Evolutionary conservation across 106 monocot genomes (phyloP).

Genomic region (Platanthera guangdongensis): DNA sequence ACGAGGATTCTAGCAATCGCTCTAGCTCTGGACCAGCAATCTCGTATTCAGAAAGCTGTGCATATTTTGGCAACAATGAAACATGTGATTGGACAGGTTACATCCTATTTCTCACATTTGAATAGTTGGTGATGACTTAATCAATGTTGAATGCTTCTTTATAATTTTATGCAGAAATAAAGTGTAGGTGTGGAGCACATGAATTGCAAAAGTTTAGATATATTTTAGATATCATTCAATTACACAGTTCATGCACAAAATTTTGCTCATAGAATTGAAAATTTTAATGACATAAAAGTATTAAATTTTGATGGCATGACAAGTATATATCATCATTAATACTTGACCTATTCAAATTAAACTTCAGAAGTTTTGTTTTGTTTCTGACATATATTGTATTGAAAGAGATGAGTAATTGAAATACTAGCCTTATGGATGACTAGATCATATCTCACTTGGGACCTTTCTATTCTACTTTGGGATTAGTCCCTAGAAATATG

Average conservation of each 20-base stretch:
- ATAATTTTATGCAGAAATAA: background rate
- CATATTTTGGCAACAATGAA: slow-evolving; percentile 44
- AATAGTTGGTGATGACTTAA: background rate
- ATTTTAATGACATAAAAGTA: background rate
- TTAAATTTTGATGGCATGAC: too few relatives aligned
- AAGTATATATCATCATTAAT: too few relatives aligned
- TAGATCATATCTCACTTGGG: too few relatives aligned
- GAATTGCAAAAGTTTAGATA: background rate
- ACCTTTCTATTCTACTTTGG: too few relatives aligned
- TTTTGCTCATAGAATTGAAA: background rate
- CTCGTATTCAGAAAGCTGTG: slow-evolving; percentile 76
- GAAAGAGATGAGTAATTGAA: too few relatives aligned
- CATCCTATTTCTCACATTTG: background rate
- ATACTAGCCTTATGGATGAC: too few relatives aligned
- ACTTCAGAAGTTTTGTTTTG: too few relatives aligned
- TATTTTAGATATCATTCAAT: background rate
- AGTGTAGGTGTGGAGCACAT: background rate
- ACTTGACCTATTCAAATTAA: too few relatives aligned
- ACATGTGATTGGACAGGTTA: slow-evolving; percentile 28
- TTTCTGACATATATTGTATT: too few relatives aligned
- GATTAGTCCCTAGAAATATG: too few relatives aligned
- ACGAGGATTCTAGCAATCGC: slow-evolving; percentile 61
- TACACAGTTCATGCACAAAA: background rate
- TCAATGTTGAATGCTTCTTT: background rate
- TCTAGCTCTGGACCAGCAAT: slow-evolving; percentile 81